Percentiles rank a stretch among this genome's conserved stretches.
phyloP scores from a whole-genome alignment of 2,329 filamentous ascomycete genomes.

The Neonectria ditissima region DNA sequence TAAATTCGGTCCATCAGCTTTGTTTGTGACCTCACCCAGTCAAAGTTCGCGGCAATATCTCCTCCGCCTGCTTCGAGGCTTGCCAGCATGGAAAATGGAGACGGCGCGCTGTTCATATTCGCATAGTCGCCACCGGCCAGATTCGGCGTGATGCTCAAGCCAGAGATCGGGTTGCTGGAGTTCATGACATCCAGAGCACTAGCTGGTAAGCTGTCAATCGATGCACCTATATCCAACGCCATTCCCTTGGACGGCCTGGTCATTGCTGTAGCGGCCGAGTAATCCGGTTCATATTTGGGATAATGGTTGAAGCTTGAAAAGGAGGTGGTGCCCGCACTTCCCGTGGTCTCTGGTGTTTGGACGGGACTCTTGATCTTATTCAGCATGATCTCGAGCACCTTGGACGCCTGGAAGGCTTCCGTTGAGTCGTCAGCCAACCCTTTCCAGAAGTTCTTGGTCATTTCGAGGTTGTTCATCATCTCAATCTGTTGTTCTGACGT shows the following conservation, averaged over 20 bases:
- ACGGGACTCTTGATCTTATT: slow-evolving; percentile 71
- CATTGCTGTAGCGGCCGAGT: background rate
- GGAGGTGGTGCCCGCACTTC: background rate
- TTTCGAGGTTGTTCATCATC: slow-evolving; percentile 81
- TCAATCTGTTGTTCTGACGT: slow-evolving; percentile 71
- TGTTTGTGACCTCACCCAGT: background rate
- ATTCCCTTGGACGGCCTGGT: background rate
- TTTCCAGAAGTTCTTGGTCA: slow-evolving; percentile 83
- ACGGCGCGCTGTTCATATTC: background rate
- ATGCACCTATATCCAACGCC: background rate
- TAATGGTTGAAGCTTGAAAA: background rate
- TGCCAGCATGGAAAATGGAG: background rate
- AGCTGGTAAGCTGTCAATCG: background rate
- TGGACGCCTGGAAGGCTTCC: slow-evolving; percentile 89
- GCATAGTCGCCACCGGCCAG: background rate
- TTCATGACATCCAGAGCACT: background rate
- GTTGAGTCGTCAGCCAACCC: slow-evolving; percentile 81
- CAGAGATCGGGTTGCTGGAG: background rate
- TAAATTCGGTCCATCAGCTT: background rate
- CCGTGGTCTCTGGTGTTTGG: background rate
- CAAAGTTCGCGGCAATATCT: background rate
- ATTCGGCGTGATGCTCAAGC: background rate
- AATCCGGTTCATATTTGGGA: background rate
- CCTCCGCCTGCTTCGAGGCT: background rate
- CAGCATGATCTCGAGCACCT: slow-evolving; percentile 85